Evolutionary conservation across 1,284 basidiomycete species (phyloP).

Genomic region (Kwoniella shivajii): DNA sequence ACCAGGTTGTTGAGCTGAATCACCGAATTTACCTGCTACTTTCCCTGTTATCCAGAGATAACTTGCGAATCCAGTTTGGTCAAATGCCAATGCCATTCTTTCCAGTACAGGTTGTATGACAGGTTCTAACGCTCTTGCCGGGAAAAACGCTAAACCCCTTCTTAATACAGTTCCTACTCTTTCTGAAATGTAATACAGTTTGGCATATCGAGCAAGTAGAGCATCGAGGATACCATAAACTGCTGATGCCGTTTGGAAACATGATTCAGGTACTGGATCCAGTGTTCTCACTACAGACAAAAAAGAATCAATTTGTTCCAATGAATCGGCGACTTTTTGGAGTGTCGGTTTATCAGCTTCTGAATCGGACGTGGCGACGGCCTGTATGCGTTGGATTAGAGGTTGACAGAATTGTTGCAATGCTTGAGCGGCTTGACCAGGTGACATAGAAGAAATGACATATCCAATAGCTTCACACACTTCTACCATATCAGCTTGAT

Average conservation of each 20-base stretch:
- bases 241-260: slow-evolving; percentile 75
- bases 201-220: slow-evolving; percentile 79
- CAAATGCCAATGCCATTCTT: slow-evolving; percentile 77
- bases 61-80: slow-evolving; percentile 77
- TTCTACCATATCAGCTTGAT: slow-evolving; percentile 83
- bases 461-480: slow-evolving; percentile 95
- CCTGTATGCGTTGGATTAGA: slow-evolving; percentile 56
- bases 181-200: slow-evolving; percentile 78
- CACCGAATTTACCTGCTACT: slow-evolving; percentile 70
- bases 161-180: slow-evolving; percentile 84
- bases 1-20: slow-evolving; percentile 57
- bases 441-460: slow-evolving; percentile 88
- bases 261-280: slow-evolving; percentile 75
- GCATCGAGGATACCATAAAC: slow-evolving; percentile 82
- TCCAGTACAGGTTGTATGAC: slow-evolving; percentile 72
- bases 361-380: slow-evolving; percentile 36
- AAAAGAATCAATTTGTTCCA: slow-evolving; percentile 89
- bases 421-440: slow-evolving; percentile 77
- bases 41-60: slow-evolving; percentile 96
- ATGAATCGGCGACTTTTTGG: slow-evolving; percentile 71
- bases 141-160: slow-evolving; percentile 79
- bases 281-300: slow-evolving; percentile 76
- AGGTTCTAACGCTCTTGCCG: slow-evolving; percentile 64
- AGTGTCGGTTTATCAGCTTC: slow-evolving; percentile 63
- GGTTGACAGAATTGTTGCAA: slow-evolving; percentile 77